These are phyloP conservation scores for Didymella glomerata DNA, from an alignment of 2,329 filamentous ascomycete genomes.

Conservation along the genomic window DNA sequence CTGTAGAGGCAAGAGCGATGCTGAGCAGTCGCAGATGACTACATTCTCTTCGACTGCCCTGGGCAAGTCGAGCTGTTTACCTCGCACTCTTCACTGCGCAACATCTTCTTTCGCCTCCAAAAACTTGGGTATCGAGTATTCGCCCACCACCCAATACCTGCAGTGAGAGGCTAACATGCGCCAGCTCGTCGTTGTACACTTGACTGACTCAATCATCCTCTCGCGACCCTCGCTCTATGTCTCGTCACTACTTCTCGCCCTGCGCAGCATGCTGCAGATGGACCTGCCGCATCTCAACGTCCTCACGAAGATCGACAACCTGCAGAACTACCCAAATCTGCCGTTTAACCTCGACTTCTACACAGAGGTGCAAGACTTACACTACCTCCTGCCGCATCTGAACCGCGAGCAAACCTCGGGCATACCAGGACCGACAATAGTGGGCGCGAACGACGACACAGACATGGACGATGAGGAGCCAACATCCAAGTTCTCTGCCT, in stretches of 20 bases:
- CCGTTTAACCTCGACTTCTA: conserved; percentile 98
- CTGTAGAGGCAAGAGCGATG: conserved; percentile 11
- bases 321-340: conserved; percentile 81
- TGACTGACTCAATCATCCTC: conserved; percentile 92
- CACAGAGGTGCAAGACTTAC: conserved; percentile 93
- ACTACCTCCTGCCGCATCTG: conserved; percentile 81
- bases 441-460: conserved; percentile 52
- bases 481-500: conserved; percentile 74
- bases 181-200: conserved; percentile 89
- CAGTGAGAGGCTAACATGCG: conserved; percentile 34
- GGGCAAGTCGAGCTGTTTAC: conserved; percentile 98
- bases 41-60: conserved; percentile 93
- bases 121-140: conserved; percentile 91
- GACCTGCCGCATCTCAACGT: conserved; percentile 96
- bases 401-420: conserved; percentile 70
- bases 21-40: conserved; percentile 70
- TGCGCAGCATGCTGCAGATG: conserved; percentile 98
- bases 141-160: conserved; percentile 39
- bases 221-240: conserved; percentile 95
- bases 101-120: conserved; percentile 89
- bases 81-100: conserved; percentile 88
- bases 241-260: conserved; percentile 88
- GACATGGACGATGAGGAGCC: conserved; percentile 44
- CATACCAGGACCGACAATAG: conserved; percentile 43
- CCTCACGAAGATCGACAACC: conserved; percentile 96